Percentiles rank a stretch among this genome's conserved stretches.
phyloP scores from a whole-genome alignment of 768 basidiomycete genomes.

The Trametes maxima region DNA sequence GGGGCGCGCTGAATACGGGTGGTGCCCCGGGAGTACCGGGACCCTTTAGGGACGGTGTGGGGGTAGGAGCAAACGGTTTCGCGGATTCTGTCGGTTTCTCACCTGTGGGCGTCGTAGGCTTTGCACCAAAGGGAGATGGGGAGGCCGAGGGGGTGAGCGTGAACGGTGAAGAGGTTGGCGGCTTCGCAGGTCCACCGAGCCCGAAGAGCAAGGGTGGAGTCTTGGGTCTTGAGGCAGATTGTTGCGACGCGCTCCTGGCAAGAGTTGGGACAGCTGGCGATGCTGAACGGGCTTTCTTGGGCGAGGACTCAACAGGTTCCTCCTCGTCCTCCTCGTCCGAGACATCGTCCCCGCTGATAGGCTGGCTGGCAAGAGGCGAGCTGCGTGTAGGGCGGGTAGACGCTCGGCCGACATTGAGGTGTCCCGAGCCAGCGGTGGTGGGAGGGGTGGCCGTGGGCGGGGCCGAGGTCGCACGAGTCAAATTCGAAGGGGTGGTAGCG shows the following conservation, averaged over 20 bases:
- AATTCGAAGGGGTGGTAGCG: slow-evolving; percentile 29
- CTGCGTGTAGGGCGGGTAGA: slow-evolving; percentile 72
- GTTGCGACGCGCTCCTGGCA: slow-evolving; percentile 5
- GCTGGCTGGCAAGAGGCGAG: slow-evolving; percentile 66
- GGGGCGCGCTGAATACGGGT: slow-evolving; percentile 11
- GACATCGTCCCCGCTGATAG: slow-evolving; percentile 47
- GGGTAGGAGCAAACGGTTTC: no score
- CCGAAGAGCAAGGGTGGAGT: slow-evolving; percentile 48
- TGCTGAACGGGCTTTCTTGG: slow-evolving; percentile 9
- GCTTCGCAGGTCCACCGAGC: slow-evolving; percentile 8
- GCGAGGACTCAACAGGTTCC: background rate
- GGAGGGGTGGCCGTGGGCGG: slow-evolving; percentile 37
- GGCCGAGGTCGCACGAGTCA: slow-evolving; percentile 34
- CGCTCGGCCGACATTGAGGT: slow-evolving; percentile 55
- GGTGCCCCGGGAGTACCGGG: slow-evolving; percentile 1
- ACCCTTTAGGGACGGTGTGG: slow-evolving; percentile 1
- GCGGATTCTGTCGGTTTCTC: background rate
- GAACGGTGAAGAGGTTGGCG: slow-evolving; percentile 14
- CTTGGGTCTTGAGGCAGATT: slow-evolving; percentile 42
- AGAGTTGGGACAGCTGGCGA: slow-evolving; percentile 6
- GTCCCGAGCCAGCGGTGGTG: slow-evolving; percentile 32
- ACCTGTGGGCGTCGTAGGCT: background rate
- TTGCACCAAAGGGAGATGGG: slow-evolving; percentile 1
- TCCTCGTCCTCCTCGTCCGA: slow-evolving; percentile 37
- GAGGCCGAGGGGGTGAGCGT: background rate